Evolutionary conservation across 257 asterid genomes (phyloP).

Genomic region (Solanum chmielewskii): DNA sequence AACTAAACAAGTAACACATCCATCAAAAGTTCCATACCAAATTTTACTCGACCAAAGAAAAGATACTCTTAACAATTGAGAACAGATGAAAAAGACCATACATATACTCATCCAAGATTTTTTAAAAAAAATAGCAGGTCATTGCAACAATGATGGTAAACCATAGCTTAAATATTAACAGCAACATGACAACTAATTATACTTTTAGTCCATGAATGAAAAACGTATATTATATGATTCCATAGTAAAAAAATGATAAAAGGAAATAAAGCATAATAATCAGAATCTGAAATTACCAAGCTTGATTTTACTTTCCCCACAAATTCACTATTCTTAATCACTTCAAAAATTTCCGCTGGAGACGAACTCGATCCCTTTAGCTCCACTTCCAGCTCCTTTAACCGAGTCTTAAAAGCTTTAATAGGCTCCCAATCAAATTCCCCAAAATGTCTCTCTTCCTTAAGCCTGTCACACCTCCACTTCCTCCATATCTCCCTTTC

Average conservation of each 20-base stretch:
- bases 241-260: background rate
- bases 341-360: conserved; percentile 53
- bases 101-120: background rate
- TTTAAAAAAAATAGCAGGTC: background rate
- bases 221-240: background rate
- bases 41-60: background rate
- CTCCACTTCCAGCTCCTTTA: conserved; percentile 75
- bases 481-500: conserved; percentile 38
- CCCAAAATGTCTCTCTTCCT: conserved; percentile 57
- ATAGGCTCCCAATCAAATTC: conserved; percentile 72
- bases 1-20: background rate
- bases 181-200: background rate
- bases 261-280: background rate
- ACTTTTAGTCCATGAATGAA: background rate
- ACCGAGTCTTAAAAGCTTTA: conserved; percentile 54
- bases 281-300: conserved; percentile 42
- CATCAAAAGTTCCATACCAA: background rate
- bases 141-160: background rate
- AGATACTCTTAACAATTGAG: background rate
- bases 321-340: conserved; percentile 84
- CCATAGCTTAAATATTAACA: background rate
- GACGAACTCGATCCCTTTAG: conserved; percentile 47
- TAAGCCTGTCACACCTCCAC: conserved; percentile 38
- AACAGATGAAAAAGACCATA: background rate
- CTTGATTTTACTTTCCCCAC: conserved; percentile 84